Evolutionary conservation across 2,329 filamentous ascomycete species (phyloP).

Genomic region (Cladosporium austrohemisphaericum): DNA sequence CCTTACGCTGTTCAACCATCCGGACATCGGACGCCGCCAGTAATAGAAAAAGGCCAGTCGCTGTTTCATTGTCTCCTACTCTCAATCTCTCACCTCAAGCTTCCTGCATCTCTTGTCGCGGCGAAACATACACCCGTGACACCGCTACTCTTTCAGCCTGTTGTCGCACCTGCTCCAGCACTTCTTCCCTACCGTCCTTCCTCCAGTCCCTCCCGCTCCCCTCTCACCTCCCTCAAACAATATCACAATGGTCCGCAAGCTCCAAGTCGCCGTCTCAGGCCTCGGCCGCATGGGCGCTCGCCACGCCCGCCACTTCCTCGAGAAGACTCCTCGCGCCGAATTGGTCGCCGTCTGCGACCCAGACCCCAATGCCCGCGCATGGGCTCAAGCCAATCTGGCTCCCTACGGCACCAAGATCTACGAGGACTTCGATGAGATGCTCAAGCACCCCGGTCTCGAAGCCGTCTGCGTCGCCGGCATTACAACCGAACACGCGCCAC

Average conservation of each 20-base stretch:
- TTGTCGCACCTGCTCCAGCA: background rate
- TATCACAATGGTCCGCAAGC: slow-evolving; percentile 35
- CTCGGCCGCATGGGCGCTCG: slow-evolving; percentile 50
- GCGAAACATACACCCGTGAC: slow-evolving; percentile 5
- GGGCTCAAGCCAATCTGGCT: slow-evolving; percentile 49
- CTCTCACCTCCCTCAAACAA: background rate
- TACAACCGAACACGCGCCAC: slow-evolving; percentile 54
- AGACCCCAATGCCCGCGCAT: slow-evolving; percentile 40
- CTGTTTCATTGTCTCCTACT: background rate
- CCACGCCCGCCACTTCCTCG: slow-evolving; percentile 46
- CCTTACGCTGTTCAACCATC: slow-evolving; percentile 11
- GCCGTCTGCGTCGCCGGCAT: slow-evolving; percentile 54
- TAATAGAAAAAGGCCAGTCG: slow-evolving; percentile 11
- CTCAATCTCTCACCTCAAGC: background rate
- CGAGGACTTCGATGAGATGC: slow-evolving; percentile 53
- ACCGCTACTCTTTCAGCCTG: slow-evolving; percentile 7
- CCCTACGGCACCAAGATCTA: slow-evolving; percentile 53
- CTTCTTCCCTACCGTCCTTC: background rate
- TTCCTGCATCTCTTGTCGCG: background rate
- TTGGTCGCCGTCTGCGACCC: slow-evolving; percentile 48
- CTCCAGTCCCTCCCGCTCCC: background rate
- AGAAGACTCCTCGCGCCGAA: slow-evolving; percentile 44
- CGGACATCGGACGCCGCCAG: background rate
- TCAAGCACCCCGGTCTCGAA: slow-evolving; percentile 52
- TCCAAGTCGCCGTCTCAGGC: slow-evolving; percentile 44